These are phyloP conservation scores for Lathyrus tuberosus DNA, from an alignment of 306 rosid species.

Conservation along the genomic window DNA sequence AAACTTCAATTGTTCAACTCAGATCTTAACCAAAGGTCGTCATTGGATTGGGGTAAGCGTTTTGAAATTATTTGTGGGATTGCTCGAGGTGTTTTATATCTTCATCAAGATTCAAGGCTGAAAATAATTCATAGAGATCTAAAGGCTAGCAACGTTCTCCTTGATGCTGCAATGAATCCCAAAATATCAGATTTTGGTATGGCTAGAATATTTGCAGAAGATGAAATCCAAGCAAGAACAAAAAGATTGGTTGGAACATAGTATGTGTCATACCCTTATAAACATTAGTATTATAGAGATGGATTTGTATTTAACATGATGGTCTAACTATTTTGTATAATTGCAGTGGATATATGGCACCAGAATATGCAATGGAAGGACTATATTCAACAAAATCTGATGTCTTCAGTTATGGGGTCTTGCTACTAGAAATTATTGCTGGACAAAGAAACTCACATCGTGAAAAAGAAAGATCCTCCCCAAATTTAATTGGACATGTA, in stretches of 20 bases:
- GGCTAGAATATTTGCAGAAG: slow-evolving; percentile 50
- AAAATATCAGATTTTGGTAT: slow-evolving; percentile 55
- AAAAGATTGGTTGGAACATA: slow-evolving; percentile 54
- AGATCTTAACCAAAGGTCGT: slow-evolving; percentile 31
- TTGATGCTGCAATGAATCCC: slow-evolving; percentile 45
- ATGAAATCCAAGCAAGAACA: slow-evolving; percentile 42
- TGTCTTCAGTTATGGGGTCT: slow-evolving; percentile 52
- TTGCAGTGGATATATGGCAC: slow-evolving; percentile 51
- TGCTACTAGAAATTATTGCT: slow-evolving; percentile 45
- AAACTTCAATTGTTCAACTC: background rate
- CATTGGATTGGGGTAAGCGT: slow-evolving; percentile 39
- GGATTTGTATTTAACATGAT: too few species aligned
- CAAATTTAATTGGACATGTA: slow-evolving; percentile 46
- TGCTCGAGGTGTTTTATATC: slow-evolving; percentile 50
- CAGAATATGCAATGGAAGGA: slow-evolving; percentile 56
- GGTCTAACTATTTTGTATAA: too few species aligned
- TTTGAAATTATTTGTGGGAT: slow-evolving; percentile 42
- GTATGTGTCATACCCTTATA: slow-evolving; percentile 28
- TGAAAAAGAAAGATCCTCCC: slow-evolving; percentile 26
- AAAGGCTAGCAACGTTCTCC: slow-evolving; percentile 47
- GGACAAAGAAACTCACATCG: slow-evolving; percentile 33
- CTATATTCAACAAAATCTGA: slow-evolving; percentile 49
- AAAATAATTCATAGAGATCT: slow-evolving; percentile 51
- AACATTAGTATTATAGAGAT: background rate
- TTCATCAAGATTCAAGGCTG: slow-evolving; percentile 55